Evolutionary conservation across 495 filamentous ascomycete genomes (phyloP).

Genomic region (Neurospora sp.): DNA sequence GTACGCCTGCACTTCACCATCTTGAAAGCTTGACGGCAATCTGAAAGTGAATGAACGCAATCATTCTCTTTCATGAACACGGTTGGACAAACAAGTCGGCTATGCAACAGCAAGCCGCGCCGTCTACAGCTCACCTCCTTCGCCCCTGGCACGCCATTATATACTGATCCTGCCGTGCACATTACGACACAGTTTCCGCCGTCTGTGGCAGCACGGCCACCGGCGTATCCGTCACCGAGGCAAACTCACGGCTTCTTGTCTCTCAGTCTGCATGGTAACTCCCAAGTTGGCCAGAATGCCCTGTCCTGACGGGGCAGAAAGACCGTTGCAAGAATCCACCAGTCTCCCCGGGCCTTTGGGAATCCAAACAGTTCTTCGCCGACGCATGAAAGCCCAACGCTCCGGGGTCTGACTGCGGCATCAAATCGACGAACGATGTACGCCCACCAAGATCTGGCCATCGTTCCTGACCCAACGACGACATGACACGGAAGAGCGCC

Average conservation of each 20-base stretch:
- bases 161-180: background rate
- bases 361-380: background rate
- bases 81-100: background rate
- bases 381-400: slow-evolving; percentile 7
- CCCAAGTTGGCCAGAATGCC: background rate
- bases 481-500: background rate
- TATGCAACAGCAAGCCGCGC: background rate
- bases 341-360: background rate
- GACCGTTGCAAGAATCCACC: background rate
- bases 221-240: background rate
- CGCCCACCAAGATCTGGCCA: background rate
- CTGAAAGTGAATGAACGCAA: background rate
- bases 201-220: background rate
- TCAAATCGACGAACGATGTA: background rate
- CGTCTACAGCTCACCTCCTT: background rate
- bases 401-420: background rate
- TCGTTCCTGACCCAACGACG: background rate
- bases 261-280: background rate
- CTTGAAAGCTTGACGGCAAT: background rate
- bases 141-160: background rate
- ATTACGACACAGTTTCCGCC: background rate
- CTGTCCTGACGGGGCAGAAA: background rate
- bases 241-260: background rate
- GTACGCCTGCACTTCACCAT: background rate
- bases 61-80: background rate